phyloP scores from a whole-genome alignment of 768 basidiomycete species.

The Leccinum barrowsii region DNA sequence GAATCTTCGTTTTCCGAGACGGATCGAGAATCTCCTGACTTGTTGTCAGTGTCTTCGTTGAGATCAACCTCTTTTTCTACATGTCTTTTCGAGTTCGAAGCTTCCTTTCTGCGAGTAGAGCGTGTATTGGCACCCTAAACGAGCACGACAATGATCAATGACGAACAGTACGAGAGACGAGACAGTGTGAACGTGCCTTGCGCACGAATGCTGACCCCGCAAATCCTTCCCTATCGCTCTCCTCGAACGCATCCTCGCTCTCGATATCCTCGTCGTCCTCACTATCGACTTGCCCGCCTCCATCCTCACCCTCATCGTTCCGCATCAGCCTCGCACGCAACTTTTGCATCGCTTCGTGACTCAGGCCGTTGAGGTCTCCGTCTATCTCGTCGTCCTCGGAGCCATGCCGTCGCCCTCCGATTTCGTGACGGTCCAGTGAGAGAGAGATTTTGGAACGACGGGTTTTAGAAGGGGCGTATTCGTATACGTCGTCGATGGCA shows the following conservation, averaged over 20 bases:
- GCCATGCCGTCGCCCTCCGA: conserved; percentile 25
- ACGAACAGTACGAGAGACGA: not conserved
- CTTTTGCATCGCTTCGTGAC: conserved; percentile 31
- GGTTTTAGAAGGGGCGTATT: conserved; percentile 48
- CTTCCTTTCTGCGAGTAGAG: conserved; percentile 18
- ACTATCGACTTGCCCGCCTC: conserved; percentile 42
- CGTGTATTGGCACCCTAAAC: conserved; percentile 17
- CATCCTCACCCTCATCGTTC: conserved; percentile 48
- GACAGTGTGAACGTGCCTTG: conserved; percentile 3
- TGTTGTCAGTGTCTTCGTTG: conserved; percentile 50
- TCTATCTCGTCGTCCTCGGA: conserved; percentile 39
- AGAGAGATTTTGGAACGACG: conserved; percentile 52
- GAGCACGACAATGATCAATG: not conserved
- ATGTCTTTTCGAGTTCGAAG: conserved; percentile 22
- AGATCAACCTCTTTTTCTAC: conserved; percentile 58
- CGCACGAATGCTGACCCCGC: conserved; percentile 51
- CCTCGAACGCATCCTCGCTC: conserved; percentile 80
- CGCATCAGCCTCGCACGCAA: conserved; percentile 48
- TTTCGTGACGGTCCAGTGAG: conserved; percentile 57
- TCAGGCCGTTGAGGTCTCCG: conserved; percentile 20
- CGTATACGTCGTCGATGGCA: conserved; percentile 57
- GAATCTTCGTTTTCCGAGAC: conserved; percentile 28
- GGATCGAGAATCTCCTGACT: conserved; percentile 18
- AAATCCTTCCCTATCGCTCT: conserved; percentile 76
- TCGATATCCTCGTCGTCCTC: conserved; percentile 85